Evolutionary conservation across 2,329 filamentous ascomycete species (phyloP).

Genomic region (Calycina herbarum): DNA sequence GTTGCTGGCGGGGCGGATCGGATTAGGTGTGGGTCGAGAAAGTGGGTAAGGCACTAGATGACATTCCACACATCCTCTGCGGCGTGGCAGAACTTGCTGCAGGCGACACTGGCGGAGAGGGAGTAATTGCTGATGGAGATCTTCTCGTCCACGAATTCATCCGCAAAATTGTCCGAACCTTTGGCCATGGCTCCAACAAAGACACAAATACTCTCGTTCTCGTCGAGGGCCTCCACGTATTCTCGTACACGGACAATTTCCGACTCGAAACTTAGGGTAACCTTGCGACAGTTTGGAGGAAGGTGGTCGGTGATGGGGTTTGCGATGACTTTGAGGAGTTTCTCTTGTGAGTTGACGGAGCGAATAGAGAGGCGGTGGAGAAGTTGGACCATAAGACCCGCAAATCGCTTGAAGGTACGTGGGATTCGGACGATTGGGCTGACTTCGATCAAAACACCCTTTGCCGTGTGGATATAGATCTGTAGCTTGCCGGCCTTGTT

Average conservation of each 20-base stretch:
- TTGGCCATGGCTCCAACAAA: slow-evolving; percentile 99
- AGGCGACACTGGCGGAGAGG: slow-evolving; percentile 93
- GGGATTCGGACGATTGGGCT: slow-evolving; percentile 98
- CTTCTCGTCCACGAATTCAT: slow-evolving; percentile 91
- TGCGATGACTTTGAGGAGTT: slow-evolving; percentile 94
- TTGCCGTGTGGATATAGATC: slow-evolving; percentile 98
- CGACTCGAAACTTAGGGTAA: slow-evolving; percentile 93
- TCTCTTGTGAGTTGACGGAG: slow-evolving; percentile 95
- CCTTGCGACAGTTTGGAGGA: slow-evolving; percentile 94
- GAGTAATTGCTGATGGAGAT: slow-evolving; percentile 99
- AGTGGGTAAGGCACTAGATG: slow-evolving; percentile 55
- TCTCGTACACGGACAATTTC: slow-evolving; percentile 84
- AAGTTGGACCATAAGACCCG: slow-evolving; percentile 96
- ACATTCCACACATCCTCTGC: slow-evolving; percentile 96
- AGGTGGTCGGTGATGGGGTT: slow-evolving; percentile 98
- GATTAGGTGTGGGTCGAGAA: slow-evolving; percentile 17
- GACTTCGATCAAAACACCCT: slow-evolving; percentile 95
- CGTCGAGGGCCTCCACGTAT: slow-evolving; percentile 76
- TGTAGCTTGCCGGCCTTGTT: slow-evolving; percentile 98
- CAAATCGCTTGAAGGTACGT: slow-evolving; percentile 97
- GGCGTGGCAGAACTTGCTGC: slow-evolving; percentile 99
- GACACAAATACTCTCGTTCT: slow-evolving; percentile 92
- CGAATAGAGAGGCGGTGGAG: slow-evolving; percentile 94
- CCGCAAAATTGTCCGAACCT: slow-evolving; percentile 92
- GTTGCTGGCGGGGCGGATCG: slow-evolving; percentile 19